phyloP scores from a whole-genome alignment of 805 yeast species.

The Ogataea degrootiae region DNA sequence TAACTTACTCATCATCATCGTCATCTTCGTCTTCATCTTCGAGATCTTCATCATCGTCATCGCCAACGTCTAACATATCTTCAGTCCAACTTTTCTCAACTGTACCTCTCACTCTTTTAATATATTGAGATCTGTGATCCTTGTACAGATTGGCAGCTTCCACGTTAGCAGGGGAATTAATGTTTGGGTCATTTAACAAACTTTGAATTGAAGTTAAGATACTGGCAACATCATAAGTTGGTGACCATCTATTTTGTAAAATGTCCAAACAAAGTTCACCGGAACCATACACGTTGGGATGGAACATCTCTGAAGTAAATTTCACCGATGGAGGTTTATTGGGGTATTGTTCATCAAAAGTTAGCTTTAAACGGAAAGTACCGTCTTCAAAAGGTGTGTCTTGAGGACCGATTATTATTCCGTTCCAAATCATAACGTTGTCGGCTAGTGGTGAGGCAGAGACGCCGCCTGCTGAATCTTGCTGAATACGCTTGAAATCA shows the following conservation, averaged over 20 bases:
- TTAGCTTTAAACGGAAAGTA: slow-evolving; percentile 78
- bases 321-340: slow-evolving; percentile 94
- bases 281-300: slow-evolving; percentile 92
- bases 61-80: slow-evolving; percentile 59
- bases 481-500: slow-evolving; percentile 97
- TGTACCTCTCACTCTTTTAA: slow-evolving; percentile 86
- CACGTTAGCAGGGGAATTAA: slow-evolving; percentile 93
- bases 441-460: slow-evolving; percentile 97
- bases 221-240: slow-evolving; percentile 95
- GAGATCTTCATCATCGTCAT: slow-evolving; percentile 35
- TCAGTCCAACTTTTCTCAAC: slow-evolving; percentile 95
- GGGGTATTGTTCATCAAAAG: slow-evolving; percentile 96
- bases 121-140: slow-evolving; percentile 91
- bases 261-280: slow-evolving; percentile 97
- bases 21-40: slow-evolving; percentile 26
- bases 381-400: slow-evolving; percentile 99
- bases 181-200: slow-evolving; percentile 91
- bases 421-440: slow-evolving; percentile 97
- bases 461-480: slow-evolving; percentile 97
- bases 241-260: slow-evolving; percentile 96
- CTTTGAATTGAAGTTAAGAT: slow-evolving; percentile 91
- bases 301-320: slow-evolving; percentile 92
- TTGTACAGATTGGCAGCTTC: slow-evolving; percentile 95
- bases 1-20: slow-evolving; percentile 9
- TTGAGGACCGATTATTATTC: slow-evolving; percentile 94